These are phyloP conservation scores for Fusarium temperatum DNA, from an alignment of 2,329 filamentous ascomycete genomes.

Conservation along the genomic window DNA sequence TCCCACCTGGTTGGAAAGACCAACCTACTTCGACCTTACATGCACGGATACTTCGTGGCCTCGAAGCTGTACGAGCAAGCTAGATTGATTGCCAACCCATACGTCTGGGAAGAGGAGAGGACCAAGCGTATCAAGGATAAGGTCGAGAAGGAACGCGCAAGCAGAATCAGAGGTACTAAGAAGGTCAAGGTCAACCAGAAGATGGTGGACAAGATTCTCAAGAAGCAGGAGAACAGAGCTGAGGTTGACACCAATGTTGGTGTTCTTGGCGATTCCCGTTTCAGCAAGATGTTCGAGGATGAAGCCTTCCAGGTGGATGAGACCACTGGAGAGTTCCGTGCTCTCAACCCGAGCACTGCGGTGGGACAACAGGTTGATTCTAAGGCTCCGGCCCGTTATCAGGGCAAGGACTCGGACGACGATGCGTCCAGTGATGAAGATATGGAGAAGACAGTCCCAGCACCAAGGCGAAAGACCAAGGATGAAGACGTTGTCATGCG, in stretches of 20 bases:
- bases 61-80: conserved; percentile 97
- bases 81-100: conserved; percentile 89
- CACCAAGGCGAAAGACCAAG: conserved; percentile 38
- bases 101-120: conserved; percentile 91
- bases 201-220: conserved; percentile 77
- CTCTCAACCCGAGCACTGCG: conserved; percentile 88
- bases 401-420: conserved; percentile 54
- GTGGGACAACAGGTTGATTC: conserved; percentile 47
- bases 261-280: conserved; percentile 85
- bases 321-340: conserved; percentile 83
- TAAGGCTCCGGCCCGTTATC: conserved; percentile 50
- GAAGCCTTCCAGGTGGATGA: conserved; percentile 95
- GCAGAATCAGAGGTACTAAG: conserved; percentile 91
- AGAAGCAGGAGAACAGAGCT: conserved; percentile 68
- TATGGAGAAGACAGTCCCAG: conserved; percentile 42
- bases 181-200: conserved; percentile 97
- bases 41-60: conserved; percentile 98
- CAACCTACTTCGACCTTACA: conserved; percentile 90
- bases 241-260: conserved; percentile 68
- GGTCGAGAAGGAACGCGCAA: conserved; percentile 96
- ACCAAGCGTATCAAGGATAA: conserved; percentile 92
- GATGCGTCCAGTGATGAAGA: conserved; percentile 57
- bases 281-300: conserved; percentile 89
- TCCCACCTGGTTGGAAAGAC: conserved; percentile 91
- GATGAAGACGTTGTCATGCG: conserved; percentile 66